phyloP scores from a whole-genome alignment of 176 grass and related monocot genomes.

The Secale cereale region DNA sequence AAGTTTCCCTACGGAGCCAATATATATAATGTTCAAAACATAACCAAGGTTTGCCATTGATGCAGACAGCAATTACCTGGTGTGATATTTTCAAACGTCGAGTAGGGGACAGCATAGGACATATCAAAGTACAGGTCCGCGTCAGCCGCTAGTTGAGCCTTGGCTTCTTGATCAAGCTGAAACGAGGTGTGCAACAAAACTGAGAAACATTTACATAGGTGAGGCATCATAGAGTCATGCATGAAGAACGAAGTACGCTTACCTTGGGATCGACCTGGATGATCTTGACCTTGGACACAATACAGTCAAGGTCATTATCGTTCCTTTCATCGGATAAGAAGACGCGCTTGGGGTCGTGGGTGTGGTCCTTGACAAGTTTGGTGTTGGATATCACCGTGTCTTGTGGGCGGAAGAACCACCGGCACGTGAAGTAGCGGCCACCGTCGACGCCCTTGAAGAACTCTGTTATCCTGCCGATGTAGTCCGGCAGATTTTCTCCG shows the following conservation, averaged over 20 bases:
- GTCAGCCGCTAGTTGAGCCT: constrained; percentile 29
- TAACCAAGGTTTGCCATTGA: neutral
- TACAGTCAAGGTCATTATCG: constrained; percentile 69
- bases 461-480: constrained; percentile 69
- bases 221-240: neutral
- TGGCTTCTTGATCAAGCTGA: constrained; percentile 48
- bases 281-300: constrained; percentile 58
- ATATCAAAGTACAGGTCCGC: constrained; percentile 75
- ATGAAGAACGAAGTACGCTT: neutral
- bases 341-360: constrained; percentile 49
- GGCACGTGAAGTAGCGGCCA: constrained; percentile 39
- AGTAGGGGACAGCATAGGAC: constrained; percentile 66
- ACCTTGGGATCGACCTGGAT: constrained; percentile 60
- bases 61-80: constrained; percentile 28
- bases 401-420: neutral
- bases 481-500: constrained; percentile 42
- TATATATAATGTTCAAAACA: no score
- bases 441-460: constrained; percentile 53
- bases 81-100: constrained; percentile 64
- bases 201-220: neutral
- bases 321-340: constrained; percentile 85
- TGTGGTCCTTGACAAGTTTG: constrained; percentile 24
- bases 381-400: neutral
- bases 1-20: neutral
- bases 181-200: neutral